Percentiles rank a stretch among this genome's conserved stretches.
Evolutionary conservation across 2,329 filamentous ascomycete genomes (phyloP).

Genomic region (Aspergillus ochraceoroseus): DNA sequence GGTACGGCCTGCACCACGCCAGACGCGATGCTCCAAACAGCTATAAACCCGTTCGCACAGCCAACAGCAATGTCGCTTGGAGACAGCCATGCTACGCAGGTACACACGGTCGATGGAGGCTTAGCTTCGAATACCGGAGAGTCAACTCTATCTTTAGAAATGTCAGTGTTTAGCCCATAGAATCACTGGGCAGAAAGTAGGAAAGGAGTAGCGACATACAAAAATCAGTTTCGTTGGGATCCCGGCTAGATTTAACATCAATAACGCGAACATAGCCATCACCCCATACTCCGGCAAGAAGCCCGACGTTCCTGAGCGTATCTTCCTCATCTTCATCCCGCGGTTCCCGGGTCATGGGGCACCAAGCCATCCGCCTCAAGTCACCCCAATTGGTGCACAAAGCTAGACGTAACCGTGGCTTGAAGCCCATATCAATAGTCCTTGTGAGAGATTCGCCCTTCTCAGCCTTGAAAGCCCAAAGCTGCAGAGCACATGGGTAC

Average conservation of each 20-base stretch:
- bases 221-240: constrained; percentile 30
- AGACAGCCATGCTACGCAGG: constrained; percentile 55
- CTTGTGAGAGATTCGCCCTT: constrained; percentile 29
- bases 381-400: constrained; percentile 57
- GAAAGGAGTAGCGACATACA: too few species aligned
- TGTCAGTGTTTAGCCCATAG: constrained; percentile 2
- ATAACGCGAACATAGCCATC: constrained; percentile 55
- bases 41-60: constrained; percentile 54
- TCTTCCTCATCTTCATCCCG: constrained; percentile 30
- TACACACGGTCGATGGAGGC: constrained; percentile 51
- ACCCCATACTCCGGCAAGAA: constrained; percentile 55
- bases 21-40: constrained; percentile 49
- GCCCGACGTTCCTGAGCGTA: constrained; percentile 41
- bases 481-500: constrained; percentile 51
- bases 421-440: constrained; percentile 41
- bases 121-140: constrained; percentile 49
- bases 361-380: constrained; percentile 54
- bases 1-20: constrained; percentile 10
- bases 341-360: constrained; percentile 43
- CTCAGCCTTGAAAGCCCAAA: constrained; percentile 53
- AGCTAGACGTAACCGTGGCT: constrained; percentile 47
- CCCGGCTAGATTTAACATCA: constrained; percentile 42
- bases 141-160: constrained; percentile 39
- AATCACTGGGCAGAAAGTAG: too few species aligned
- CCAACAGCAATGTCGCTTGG: constrained; percentile 52